Evolutionary conservation across 1,284 basidiomycete genomes (phyloP), one percentile per base, ranked within the genome.

Genomic region (Ustilago lituana): DNA sequence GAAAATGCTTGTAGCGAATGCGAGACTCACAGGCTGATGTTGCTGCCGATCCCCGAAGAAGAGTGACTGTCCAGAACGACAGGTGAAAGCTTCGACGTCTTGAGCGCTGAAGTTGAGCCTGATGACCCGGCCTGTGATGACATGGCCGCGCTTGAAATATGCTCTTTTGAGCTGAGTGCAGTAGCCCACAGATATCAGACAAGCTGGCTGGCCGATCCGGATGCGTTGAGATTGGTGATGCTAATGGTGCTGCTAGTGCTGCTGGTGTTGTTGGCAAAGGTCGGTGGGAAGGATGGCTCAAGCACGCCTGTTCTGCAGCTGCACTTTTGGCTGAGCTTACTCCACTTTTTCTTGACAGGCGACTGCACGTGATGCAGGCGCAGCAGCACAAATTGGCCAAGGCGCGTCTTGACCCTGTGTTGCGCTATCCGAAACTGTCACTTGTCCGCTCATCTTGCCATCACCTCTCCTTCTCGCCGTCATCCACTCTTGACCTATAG

Each of bases 21-120:
- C n/a, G n/a, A n/a, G n/a, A 53, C 62, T 53, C 24, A 65, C 53
- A 73, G 60, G 33, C 53, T 54, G 60, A 73, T 59, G 43, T 64
- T 70, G 61, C 63, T 59, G 22, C 58, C 67, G 7, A 66, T 60
- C 14, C 61, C 41, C 6, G 54, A 41, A 22, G 62, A 60, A 2
- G 59, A 41, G 17, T 54, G 61, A 12, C 11, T 51, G 20, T 70
- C 71, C 17, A 73, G 55, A 24, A 73, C 56, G 26, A 73, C 71
- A 10, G 71, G 47, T 10, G 70, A 69, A 4, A 55, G 49, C n/a
- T 50, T 57, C 4, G 64, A 63, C 4, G 57, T 54, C 31, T 55
- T 69, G 6, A 60, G 47, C 2, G 29, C 26, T 8, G 53, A 27
- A 19, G 39, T 17, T 20, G 52, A 53, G 33, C 36, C 36, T n/a